phyloP scores from a whole-genome alignment of 257 asterid species.

The Scutellaria galericulata region DNA sequence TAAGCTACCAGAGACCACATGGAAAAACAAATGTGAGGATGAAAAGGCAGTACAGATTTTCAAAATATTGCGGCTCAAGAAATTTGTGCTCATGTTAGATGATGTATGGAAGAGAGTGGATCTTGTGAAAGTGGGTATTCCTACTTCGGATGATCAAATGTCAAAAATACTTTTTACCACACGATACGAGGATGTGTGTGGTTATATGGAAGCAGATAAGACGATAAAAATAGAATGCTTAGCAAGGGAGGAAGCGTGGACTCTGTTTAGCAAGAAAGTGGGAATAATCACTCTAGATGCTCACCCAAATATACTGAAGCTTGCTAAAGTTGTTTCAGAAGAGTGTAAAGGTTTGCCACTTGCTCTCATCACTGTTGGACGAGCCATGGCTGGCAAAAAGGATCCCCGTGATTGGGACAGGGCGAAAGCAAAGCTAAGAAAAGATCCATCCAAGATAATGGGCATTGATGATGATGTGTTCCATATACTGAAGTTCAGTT shows the following conservation, averaged over 20 bases:
- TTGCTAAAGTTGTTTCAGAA: slow-evolving; percentile 34
- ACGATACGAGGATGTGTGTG: slow-evolving; percentile 31
- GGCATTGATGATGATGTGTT: slow-evolving; percentile 37
- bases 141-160: slow-evolving; percentile 27
- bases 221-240: slow-evolving; percentile 35
- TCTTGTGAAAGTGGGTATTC: slow-evolving; percentile 40
- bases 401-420: slow-evolving; percentile 40
- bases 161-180: slow-evolving; percentile 35
- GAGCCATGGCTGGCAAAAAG: slow-evolving; percentile 36
- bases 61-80: slow-evolving; percentile 25
- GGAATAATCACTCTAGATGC: slow-evolving; percentile 31
- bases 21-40: slow-evolving; percentile 39
- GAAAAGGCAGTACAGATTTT: slow-evolving; percentile 38
- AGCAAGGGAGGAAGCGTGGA: slow-evolving; percentile 32
- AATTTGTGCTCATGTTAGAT: slow-evolving; percentile 36
- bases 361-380: slow-evolving; percentile 37
- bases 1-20: slow-evolving; percentile 33
- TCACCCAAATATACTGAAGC: slow-evolving; percentile 31
- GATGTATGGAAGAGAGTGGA: slow-evolving; percentile 35
- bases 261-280: slow-evolving; percentile 34
- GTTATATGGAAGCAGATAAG: slow-evolving; percentile 32
- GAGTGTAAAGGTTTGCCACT: slow-evolving; percentile 39
- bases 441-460: slow-evolving; percentile 33
- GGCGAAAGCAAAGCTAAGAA: slow-evolving; percentile 28
- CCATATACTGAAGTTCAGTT: slow-evolving; percentile 33